Base-by-base conservation (phyloP, 257 asterid genomes). In the Linaria vulgaris region DNA sequence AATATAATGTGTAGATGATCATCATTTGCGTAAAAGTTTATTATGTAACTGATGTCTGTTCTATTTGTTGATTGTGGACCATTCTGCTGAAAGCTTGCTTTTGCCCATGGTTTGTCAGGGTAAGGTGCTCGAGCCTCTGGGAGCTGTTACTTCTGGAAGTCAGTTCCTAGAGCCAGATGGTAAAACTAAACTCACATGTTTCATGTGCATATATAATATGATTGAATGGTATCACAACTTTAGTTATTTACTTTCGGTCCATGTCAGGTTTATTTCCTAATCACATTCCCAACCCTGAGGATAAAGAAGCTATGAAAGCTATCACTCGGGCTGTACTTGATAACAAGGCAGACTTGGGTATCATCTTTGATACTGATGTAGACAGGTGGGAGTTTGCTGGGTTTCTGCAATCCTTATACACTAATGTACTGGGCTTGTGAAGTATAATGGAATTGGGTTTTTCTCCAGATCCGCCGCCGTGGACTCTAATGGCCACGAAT, bases 261-360 rank as follows among this genome's bases (percentile, higher is more conserved):
- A 37, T 81, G 38, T 38, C 76, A 94, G 99, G 99, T 68, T 77
- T 81, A 75, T 94, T 94, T 71, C 99, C 99, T 51, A 94, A 94
- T 82, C 99, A 90, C 76, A 94, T 94, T 78, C 99, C 99, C 49
- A 94, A 94, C 72, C 99, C 99, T 2, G 99, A 94, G 80, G 97
- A 94, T 72, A 90, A 85, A 76, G 92, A 79, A 68, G 99, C 97
- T 23, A 94, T 94, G 99, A 71, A 78, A 80, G 94, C 99, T 69
- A 84, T 94, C 61, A 90, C 92, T 56, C 82, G 62, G 68, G 97
- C 97, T 13, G 97, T 90, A 70, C 83, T 85, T 56, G 79, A 87
- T 64, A 87, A 85, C 69, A 80, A 79, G 77, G 96, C 99, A 74
- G 97, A 94, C 79, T 73, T 94, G 79, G 99, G 99, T 39, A 90